These are phyloP conservation scores for Candida boleticola DNA, from an alignment of 805 yeast species.

Conservation along the genomic window DNA sequence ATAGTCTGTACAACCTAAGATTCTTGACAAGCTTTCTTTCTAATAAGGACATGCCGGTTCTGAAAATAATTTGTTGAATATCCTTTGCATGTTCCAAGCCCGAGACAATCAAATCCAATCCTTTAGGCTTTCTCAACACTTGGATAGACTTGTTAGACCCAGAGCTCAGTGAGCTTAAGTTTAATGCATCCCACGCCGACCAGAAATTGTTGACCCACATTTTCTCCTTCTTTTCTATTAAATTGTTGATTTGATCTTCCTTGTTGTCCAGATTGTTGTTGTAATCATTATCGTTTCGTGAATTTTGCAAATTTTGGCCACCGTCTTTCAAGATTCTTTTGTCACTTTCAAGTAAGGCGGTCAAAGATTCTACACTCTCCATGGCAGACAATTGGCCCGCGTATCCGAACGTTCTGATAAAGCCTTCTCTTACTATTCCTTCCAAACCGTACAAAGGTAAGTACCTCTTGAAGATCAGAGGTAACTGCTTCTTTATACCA, in stretches of 20 bases:
- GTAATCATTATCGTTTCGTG: conserved; percentile 15
- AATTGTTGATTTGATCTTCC: conserved; percentile 22
- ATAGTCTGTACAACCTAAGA: conserved; percentile 75
- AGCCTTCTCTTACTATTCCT: conserved; percentile 81
- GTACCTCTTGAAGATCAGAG: conserved; percentile 65
- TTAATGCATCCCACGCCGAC: conserved; percentile 58
- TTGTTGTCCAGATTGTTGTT: conserved; percentile 14
- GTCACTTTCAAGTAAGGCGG: conserved; percentile 78
- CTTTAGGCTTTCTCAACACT: conserved; percentile 31
- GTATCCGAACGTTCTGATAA: conserved; percentile 81
- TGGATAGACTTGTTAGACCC: conserved; percentile 7
- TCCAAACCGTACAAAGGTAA: conserved; percentile 76
- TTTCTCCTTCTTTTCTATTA: conserved; percentile 47
- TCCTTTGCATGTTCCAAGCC: conserved; percentile 85
- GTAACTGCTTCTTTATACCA: conserved; percentile 69
- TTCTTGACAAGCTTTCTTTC: conserved; percentile 81
- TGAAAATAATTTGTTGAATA: conserved; percentile 79
- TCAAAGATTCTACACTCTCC: conserved; percentile 86
- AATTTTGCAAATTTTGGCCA: conserved; percentile 17
- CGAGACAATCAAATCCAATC: conserved; percentile 52
- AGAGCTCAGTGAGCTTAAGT: conserved; percentile 16
- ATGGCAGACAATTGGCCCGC: conserved; percentile 86
- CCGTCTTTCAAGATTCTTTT: conserved; percentile 18
- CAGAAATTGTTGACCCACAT: conserved; percentile 73
- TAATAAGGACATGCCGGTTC: conserved; percentile 84